A percentile compares a stretch with the other conserved stretches of the same genome.
Evolutionary conservation across 2,329 filamentous ascomycete genomes (phyloP).

Genomic region (Claviceps pazoutovae): DNA sequence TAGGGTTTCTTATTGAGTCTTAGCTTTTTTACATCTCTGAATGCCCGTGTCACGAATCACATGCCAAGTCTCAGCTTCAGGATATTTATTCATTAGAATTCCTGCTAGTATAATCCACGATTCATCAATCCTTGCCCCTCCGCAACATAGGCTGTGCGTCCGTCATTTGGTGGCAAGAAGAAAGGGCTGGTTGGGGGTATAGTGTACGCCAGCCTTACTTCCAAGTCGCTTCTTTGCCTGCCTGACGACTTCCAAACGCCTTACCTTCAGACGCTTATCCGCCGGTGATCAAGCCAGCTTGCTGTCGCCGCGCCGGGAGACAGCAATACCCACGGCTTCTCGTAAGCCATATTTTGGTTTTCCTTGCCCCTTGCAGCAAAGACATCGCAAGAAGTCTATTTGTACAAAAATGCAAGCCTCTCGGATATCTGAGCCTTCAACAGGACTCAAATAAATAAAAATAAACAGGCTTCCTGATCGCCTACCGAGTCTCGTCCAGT

Average conservation of each 20-base stretch:
- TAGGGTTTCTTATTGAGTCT: no score
- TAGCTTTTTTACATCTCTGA: neutral
- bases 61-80: neutral
- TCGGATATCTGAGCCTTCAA: constrained; percentile 2
- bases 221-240: constrained; percentile 22
- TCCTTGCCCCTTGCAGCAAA: constrained; percentile 18
- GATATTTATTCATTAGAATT: constrained; percentile 19
- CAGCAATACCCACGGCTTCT: constrained; percentile 1
- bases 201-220: constrained; percentile 13
- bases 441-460: neutral
- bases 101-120: constrained; percentile 20
- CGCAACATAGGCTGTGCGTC: constrained; percentile 19
- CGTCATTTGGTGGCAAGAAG: constrained; percentile 8
- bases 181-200: constrained; percentile 25
- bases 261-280: constrained; percentile 11
- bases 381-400: constrained; percentile 28
- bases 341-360: constrained; percentile 15
- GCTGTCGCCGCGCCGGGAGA: constrained; percentile 3
- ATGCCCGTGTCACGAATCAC: neutral
- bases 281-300: constrained; percentile 1
- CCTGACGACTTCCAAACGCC: constrained; percentile 25
- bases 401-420: constrained; percentile 23
- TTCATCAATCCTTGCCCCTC: constrained; percentile 21
- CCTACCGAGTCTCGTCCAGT: constrained; percentile 3
- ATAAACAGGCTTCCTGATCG: constrained; percentile 1